Evolutionary conservation across 371 early-diverging fungal species (phyloP).

Genomic region (Choanephora cucurbitarum): DNA sequence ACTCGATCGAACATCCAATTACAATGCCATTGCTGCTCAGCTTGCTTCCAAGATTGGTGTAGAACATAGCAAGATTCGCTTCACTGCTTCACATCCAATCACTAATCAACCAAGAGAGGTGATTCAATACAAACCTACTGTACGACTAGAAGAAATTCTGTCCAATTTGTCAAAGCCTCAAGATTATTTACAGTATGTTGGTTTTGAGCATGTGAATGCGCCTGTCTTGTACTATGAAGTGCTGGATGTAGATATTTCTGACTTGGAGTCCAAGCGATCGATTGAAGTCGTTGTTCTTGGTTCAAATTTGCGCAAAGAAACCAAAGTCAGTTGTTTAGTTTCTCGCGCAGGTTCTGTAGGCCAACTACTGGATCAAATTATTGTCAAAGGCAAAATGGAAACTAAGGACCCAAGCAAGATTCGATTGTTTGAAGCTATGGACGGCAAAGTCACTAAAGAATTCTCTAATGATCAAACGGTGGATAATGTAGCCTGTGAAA

Average conservation of each 20-base stretch:
- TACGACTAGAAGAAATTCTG: slow-evolving; percentile 24
- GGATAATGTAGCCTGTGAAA: slow-evolving; percentile 34
- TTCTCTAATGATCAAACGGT: slow-evolving; percentile 46
- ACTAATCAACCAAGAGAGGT: slow-evolving; percentile 25
- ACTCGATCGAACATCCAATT: slow-evolving; percentile 17
- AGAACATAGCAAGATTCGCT: slow-evolving; percentile 21
- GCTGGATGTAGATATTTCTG: slow-evolving; percentile 72
- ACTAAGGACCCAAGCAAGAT: slow-evolving; percentile 25
- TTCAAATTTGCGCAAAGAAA: slow-evolving; percentile 29
- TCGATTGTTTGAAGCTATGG: slow-evolving; percentile 46
- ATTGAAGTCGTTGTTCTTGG: slow-evolving; percentile 61
- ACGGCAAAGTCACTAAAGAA: slow-evolving; percentile 42
- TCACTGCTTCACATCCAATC: slow-evolving; percentile 20
- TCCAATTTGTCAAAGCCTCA: slow-evolving; percentile 10
- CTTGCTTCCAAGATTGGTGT: slow-evolving; percentile 21
- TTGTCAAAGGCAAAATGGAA: slow-evolving; percentile 50
- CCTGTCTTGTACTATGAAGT: slow-evolving; percentile 73
- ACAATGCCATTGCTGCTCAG: slow-evolving; percentile 9
- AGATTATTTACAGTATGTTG: slow-evolving; percentile 15
- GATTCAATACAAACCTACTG: slow-evolving; percentile 20
- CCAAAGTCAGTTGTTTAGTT: slow-evolving; percentile 57
- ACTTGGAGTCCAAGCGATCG: slow-evolving; percentile 74
- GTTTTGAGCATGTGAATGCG: slow-evolving; percentile 16
- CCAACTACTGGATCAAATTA: slow-evolving; percentile 64
- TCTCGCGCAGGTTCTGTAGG: slow-evolving; percentile 58